Evolutionary conservation across 139 green algal species (phyloP), one percentile per base, ranked within the genome.

Genomic region (Mychonastes homosphaera): DNA sequence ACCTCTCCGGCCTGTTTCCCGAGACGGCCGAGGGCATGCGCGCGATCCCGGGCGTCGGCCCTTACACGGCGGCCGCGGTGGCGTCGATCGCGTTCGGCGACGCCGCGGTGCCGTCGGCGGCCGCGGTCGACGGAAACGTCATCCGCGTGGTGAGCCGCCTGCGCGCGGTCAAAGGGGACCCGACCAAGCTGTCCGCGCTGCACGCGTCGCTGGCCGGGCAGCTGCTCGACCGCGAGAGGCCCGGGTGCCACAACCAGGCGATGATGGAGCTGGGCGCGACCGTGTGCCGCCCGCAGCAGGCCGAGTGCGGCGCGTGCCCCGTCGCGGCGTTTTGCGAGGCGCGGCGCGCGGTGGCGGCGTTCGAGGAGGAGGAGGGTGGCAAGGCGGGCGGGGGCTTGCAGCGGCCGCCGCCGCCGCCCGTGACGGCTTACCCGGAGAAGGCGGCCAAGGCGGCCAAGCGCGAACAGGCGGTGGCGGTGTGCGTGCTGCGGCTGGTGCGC

Each of bases 241-340:
- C 91, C 0, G 91, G 91, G 0, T 84, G 88, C 73, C 94, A 92
- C 74, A 97, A 97, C 71, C 90, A 97, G 84, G 89, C 89, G 19
- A 63, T 98, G 55, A 98, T 98, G 91, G 91, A 98, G 81, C 79
- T 96, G 21, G 91, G 91, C 0, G 88, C 91, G 13, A 87, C 76
- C 0, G 67, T 95, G 5, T 98, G 91, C 74, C 73, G 78, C 15
- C 81, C 84, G 9, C 69, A 67, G 29, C 70, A 76, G 24, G 72
- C 91, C 1, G 27, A 62, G 40, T 97, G 90, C 62, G 60, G 9
- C 15, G 46, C 30, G 0, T 97, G 90, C 76, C 87, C 90, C 29
- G 36, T 87, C 12, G 49, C 38, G 6, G 29, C 16, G 16, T 47
- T 40, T 12, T 96, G 89, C 56, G 45, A 23, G 0, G 70, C 70